phyloP scores from a whole-genome alignment of 148 eudicot species.

The Cornus controversa region DNA sequence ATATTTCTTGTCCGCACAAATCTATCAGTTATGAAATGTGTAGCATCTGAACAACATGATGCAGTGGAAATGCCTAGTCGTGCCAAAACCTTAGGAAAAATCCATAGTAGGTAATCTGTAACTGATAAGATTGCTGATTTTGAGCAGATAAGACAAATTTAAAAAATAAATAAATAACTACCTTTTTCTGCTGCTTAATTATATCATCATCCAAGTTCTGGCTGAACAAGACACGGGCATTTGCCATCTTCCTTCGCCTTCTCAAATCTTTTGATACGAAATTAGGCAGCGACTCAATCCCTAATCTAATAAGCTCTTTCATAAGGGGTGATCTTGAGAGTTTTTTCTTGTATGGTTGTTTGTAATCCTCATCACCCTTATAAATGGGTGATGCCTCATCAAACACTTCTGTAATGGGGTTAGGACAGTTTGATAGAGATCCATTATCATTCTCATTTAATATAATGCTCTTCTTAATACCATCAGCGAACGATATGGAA shows the following conservation, averaged over 20 bases:
- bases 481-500: conserved; percentile 12
- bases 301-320: conserved; percentile 59
- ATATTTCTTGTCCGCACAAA: conserved; percentile 85
- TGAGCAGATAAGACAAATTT: not conserved
- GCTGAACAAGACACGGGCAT: conserved; percentile 56
- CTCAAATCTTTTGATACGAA: conserved; percentile 42
- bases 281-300: conserved; percentile 46
- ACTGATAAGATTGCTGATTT: not conserved
- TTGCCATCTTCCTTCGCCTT: conserved; percentile 42
- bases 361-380: conserved; percentile 9
- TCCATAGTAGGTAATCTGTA: not conserved
- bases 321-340: conserved; percentile 34
- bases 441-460: conserved; percentile 12
- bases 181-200: conserved; percentile 62
- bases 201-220: conserved; percentile 43
- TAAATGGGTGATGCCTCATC: conserved; percentile 9
- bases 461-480: conserved; percentile 6
- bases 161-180: conserved; percentile 11
- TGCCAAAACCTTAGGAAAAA: conserved; percentile 35
- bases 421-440: conserved; percentile 11
- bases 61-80: conserved; percentile 53
- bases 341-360: conserved; percentile 27
- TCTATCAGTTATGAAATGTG: conserved; percentile 81
- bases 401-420: not conserved
- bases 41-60: conserved; percentile 52